Conservation (phyloP, 495 filamentous ascomycete genomes). For the Podospora fimiseda region DNA sequence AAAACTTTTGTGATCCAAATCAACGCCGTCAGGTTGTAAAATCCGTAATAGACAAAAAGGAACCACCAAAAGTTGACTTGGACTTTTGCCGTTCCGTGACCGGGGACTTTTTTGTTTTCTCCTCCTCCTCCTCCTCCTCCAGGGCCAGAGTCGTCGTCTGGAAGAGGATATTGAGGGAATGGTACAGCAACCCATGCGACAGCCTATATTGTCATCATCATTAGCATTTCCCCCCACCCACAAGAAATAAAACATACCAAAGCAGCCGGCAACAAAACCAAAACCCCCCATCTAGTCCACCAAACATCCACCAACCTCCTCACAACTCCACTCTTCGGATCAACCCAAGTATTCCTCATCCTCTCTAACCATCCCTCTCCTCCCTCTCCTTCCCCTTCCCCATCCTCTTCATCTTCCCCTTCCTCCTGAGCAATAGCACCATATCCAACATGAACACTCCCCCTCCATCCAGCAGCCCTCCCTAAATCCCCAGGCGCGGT, state of each 20-base stretch:
- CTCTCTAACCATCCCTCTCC: conserved; percentile 32
- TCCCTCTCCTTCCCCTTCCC: conserved; percentile 31
- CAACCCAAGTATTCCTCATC: conserved; percentile 48
- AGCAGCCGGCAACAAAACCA: conserved; percentile 51
- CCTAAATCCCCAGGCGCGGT: neutral
- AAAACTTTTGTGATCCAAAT: conserved; percentile 65
- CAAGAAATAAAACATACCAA: conserved; percentile 40
- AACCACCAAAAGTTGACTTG: conserved; percentile 65
- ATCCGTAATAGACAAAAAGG: conserved; percentile 57
- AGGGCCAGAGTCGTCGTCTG: conserved; percentile 27
- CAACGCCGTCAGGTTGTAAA: conserved; percentile 56
- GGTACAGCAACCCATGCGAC: conserved; percentile 57
- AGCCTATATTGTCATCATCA: conserved; percentile 32
- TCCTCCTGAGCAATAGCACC: conserved; percentile 33
- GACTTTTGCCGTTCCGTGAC: conserved; percentile 54
- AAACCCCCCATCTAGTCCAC: conserved; percentile 50
- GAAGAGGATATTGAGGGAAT: conserved; percentile 53
- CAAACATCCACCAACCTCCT: conserved; percentile 47
- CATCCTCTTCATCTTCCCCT: conserved; percentile 17
- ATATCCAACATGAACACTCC: conserved; percentile 45
- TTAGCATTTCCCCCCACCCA: neutral
- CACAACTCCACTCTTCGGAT: conserved; percentile 49
- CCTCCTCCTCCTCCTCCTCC: conserved; percentile 17
- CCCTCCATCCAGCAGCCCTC: conserved; percentile 25
- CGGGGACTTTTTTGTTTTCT: conserved; percentile 42